Conservation (phyloP, 228 moss, liverwort and hornwort species). For the Sphagnum magellanicum region DNA sequence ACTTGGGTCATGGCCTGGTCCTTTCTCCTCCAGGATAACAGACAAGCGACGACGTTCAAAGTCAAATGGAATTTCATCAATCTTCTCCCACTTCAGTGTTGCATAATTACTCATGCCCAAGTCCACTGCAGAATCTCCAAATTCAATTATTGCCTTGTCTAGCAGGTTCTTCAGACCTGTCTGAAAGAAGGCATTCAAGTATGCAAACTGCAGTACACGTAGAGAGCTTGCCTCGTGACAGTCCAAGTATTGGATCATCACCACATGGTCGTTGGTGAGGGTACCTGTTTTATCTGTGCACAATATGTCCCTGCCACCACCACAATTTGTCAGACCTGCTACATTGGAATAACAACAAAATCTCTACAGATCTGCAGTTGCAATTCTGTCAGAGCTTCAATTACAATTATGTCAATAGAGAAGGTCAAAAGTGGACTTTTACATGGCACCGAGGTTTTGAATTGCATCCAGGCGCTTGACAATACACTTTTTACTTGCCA, state of each 20-base stretch:
- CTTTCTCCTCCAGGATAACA: slow-evolving; percentile 13
- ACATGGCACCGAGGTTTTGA: slow-evolving; percentile 26
- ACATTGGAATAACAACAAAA: too few species aligned
- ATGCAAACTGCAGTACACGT: slow-evolving; percentile 17
- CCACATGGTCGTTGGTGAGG: slow-evolving; percentile 19
- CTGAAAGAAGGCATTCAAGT: slow-evolving; percentile 22
- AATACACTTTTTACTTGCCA: slow-evolving; percentile 23
- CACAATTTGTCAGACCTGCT: not conserved
- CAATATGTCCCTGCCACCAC: slow-evolving; percentile 17
- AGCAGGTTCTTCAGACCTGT: slow-evolving; percentile 21
- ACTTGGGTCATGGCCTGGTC: not conserved
- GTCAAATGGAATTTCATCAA: slow-evolving; percentile 25
- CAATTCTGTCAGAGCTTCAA: too few species aligned
- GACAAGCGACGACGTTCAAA: slow-evolving; percentile 27
- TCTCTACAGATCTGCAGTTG: too few species aligned
- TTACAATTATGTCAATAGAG: too few species aligned
- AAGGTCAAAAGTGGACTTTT: not conserved
- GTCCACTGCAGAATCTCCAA: slow-evolving; percentile 17
- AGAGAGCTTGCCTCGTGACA: slow-evolving; percentile 15
- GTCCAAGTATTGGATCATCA: slow-evolving; percentile 21
- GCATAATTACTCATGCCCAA: slow-evolving; percentile 4
- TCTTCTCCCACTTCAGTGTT: slow-evolving; percentile 18
- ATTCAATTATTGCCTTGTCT: slow-evolving; percentile 20
- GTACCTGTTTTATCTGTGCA: slow-evolving; percentile 30
- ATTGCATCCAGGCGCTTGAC: slow-evolving; percentile 26